Evolutionary conservation across 2,329 filamentous ascomycete species (phyloP), one percentile per base, ranked within the genome.

Genomic region (Penicillium sp.): DNA sequence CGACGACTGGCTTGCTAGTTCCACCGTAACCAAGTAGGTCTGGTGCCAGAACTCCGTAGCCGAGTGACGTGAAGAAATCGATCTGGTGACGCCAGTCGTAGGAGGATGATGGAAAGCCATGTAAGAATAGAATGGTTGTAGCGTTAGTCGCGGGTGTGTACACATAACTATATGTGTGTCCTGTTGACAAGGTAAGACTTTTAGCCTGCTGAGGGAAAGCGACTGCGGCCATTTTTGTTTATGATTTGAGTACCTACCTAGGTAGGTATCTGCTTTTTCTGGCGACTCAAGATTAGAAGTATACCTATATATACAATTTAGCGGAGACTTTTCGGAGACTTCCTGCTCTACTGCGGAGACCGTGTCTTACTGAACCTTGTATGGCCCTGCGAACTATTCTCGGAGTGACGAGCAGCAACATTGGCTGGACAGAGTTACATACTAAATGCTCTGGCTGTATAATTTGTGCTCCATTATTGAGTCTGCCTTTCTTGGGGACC

Each of bases 51-150:
- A 73, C 50, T 0, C 71, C 70, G 37, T 71, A 67, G 1, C 68
- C 69, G 2, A 42, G 22, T 0, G 51, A 35, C 0, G 52, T 45
- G 33, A 73, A 62, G 37, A 60, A 44, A 0, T 38, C 26, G 3
- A 69, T 54, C 37, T 71, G 67, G 36, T 58, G 48, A 3, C 54
- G 39, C 66, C 70, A 75, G 54, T 74, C 70, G 22, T 60, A 54
- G 9, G 61, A 56, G 23, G 66, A 67, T 3, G 69, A 71, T 17
- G 71, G 71, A 33, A 72, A 71, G 22, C 72, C 70, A 44, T 74
- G 72, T 9, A 74, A 58, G 37, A 75, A 60, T 10, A 75, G 54
- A 3, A 74, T 50, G 0, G 68, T 71, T 3, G 55, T 35, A 1
- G 43, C 16, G 1, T 35, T 42, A 5, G 18, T 22, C 3, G 51